Evolutionary conservation across 2,329 filamentous ascomycete species (phyloP), one percentile per base, ranked within the genome.

Genomic region (Arachnopeziza araneosa): DNA sequence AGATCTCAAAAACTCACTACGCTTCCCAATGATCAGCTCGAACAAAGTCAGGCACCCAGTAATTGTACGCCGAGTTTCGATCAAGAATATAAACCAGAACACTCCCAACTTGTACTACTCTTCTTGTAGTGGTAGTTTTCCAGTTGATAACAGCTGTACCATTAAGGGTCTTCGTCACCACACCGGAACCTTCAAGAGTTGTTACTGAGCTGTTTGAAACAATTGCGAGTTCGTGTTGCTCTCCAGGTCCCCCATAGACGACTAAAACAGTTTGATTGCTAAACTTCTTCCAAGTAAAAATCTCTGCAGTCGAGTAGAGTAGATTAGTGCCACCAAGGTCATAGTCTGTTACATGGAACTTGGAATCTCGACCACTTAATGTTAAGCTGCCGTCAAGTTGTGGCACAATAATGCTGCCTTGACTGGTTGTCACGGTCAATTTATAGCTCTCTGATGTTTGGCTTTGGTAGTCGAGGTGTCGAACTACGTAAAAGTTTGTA

Each of bases 281-380:
- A 61, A 87, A 85, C 56, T 81, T 79, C 71, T 90, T 87, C 83
- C 86, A 88, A 0, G 86, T 89, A 63, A 86, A 84, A 24, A 90
- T 81, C 67, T 91, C 87, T 0, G 85, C 85, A 1, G 87, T 87
- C 0, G 84, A 89, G 72, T 90, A 91, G 0, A 89, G 70, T 19
- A 91, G 68, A 0, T 76, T 81, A 5, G 76, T 73, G n/a, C 80
- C 79, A 0, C 83, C 85, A 53, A 90, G 73, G 14, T 82, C 76
- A 61, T 90, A 90, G 65, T 90, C 85, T 0, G 81, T 84, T 3
- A 90, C 81, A 67, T 87, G 83, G 50, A 88, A 80, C 73, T 83
- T 89, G 0, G 86, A 87, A 68, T 90, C 87, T 23, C 87, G 77
- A 0, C 87, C 83, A 49, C 80, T 79, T 4, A 90, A 72, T 0